These are phyloP conservation scores for Suillus placidus DNA, from an alignment of 768 basidiomycete species.

Conservation along the genomic window DNA sequence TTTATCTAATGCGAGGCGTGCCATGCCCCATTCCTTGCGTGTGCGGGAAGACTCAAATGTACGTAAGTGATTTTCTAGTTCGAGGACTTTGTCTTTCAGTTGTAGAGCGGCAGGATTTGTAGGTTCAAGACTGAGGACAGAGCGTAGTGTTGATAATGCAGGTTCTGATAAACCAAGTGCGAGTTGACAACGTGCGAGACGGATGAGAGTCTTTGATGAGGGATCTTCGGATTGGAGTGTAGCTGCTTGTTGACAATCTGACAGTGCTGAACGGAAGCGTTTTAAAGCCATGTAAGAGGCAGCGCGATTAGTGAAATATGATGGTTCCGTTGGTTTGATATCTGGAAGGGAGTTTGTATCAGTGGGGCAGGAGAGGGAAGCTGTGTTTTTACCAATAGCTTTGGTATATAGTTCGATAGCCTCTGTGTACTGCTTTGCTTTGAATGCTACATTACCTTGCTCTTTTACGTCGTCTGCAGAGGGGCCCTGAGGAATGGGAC, in stretches of 20 bases:
- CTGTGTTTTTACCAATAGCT: constrained; percentile 58
- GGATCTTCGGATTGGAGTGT: constrained; percentile 63
- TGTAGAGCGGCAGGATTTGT: constrained; percentile 60
- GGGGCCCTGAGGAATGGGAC: constrained; percentile 34
- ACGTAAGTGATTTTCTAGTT: constrained; percentile 66
- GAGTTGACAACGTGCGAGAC: constrained; percentile 82
- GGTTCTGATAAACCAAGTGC: constrained; percentile 72
- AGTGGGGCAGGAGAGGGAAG: constrained; percentile 11
- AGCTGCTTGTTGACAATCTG: constrained; percentile 78
- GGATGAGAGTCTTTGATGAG: constrained; percentile 76
- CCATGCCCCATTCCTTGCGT: constrained; percentile 75
- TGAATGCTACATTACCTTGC: constrained; percentile 76
- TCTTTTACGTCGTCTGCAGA: constrained; percentile 65
- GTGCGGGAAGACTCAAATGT: constrained; percentile 60
- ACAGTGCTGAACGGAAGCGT: constrained; percentile 70
- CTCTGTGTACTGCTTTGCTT: constrained; percentile 59
- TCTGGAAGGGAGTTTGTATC: constrained; percentile 37
- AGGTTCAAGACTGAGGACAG: constrained; percentile 63
- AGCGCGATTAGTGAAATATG: constrained; percentile 84
- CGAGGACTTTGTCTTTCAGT: constrained; percentile 60
- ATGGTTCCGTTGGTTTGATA: constrained; percentile 64
- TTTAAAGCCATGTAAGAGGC: constrained; percentile 85
- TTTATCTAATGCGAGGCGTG: constrained; percentile 78
- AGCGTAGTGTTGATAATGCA: constrained; percentile 68
- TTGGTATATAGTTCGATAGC: constrained; percentile 77